A percentile compares a stretch with the other conserved stretches of the same genome.
phyloP scores from a whole-genome alignment of 441 rosid species.

The Jatropha multifida region DNA sequence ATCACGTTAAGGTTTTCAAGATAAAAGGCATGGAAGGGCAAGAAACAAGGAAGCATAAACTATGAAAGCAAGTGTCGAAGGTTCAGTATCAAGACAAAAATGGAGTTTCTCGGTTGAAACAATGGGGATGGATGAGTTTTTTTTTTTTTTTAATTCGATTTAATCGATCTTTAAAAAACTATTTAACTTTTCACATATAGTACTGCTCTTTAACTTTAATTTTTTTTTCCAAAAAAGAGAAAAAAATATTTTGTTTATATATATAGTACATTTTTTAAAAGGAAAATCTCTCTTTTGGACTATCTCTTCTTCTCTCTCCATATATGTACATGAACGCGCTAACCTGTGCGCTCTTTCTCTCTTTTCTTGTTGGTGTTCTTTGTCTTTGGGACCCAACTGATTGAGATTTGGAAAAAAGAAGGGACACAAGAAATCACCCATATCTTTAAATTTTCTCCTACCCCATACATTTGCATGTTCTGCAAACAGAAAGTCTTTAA shows the following conservation, averaged over 20 bases:
- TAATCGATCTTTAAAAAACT: too few relatives aligned
- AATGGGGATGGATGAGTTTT: slow-evolving; percentile 14
- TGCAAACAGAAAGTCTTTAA: slow-evolving; percentile 24
- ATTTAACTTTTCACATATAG: too few relatives aligned
- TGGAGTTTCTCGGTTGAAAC: slow-evolving; percentile 25
- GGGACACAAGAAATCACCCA: slow-evolving; percentile 38
- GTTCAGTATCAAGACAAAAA: slow-evolving; percentile 21
- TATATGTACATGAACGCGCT: slow-evolving; percentile 10
- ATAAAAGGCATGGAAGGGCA: slow-evolving; percentile 24
- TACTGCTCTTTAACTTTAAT: background rate
- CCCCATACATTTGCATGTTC: slow-evolving; percentile 64
- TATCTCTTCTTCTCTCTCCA: slow-evolving; percentile 10
- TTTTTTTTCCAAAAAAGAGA: too few relatives aligned
- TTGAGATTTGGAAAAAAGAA: slow-evolving; percentile 24
- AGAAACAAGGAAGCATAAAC: slow-evolving; percentile 36
- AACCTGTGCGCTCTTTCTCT: slow-evolving; percentile 26
- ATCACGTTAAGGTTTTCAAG: slow-evolving; percentile 20
- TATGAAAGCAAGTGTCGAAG: slow-evolving; percentile 23
- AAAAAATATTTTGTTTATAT: background rate
- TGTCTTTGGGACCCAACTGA: slow-evolving; percentile 36
- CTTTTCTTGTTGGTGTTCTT: slow-evolving; percentile 25
- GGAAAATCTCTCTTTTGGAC: slow-evolving; percentile 27
- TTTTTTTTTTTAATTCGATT: background rate
- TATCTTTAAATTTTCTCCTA: slow-evolving; percentile 39
- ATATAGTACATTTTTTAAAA: background rate